Evolutionary conservation across 768 basidiomycete species (phyloP).

Genomic region (Suillus paluster): DNA sequence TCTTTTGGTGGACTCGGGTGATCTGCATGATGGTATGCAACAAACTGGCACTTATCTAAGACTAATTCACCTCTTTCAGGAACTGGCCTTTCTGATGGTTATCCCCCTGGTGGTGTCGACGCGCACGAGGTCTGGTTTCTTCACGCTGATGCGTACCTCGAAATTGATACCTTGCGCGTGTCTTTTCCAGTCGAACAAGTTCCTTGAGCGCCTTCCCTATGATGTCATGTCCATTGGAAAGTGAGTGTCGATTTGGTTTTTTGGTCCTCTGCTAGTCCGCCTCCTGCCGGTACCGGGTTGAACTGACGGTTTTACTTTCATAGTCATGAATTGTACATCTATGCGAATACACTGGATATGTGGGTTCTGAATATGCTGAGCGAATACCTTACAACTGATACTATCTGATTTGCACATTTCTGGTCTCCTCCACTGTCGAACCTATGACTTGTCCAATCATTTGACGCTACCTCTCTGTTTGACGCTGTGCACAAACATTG

Average conservation of each 20-base stretch:
- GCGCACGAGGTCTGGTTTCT: constrained; percentile 61
- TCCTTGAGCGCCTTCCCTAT: constrained; percentile 74
- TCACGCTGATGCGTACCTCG: background rate
- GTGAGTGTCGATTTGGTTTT: constrained; percentile 41
- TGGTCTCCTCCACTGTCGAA: background rate
- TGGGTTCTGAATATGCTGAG: constrained; percentile 22
- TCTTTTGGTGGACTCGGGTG: constrained; percentile 82
- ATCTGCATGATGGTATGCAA: constrained; percentile 67
- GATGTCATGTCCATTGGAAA: constrained; percentile 88
- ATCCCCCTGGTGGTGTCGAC: constrained; percentile 69
- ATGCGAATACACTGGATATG: constrained; percentile 71
- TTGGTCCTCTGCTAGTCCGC: background rate
- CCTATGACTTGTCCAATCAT: background rate
- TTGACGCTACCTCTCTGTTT: background rate
- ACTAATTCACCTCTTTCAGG: constrained; percentile 42
- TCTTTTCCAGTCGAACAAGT: constrained; percentile 64
- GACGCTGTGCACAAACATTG: background rate
- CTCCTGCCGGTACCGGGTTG: background rate
- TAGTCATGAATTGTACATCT: constrained; percentile 85
- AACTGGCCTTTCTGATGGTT: constrained; percentile 80
- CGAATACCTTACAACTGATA: background rate
- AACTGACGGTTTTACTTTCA: constrained; percentile 4
- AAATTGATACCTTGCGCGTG: background rate
- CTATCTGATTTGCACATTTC: background rate
- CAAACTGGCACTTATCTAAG: background rate